Percentiles rank a stretch among this genome's conserved stretches.
Evolutionary conservation across 257 asterid species (phyloP).

Genomic region (Scutellaria minor): DNA sequence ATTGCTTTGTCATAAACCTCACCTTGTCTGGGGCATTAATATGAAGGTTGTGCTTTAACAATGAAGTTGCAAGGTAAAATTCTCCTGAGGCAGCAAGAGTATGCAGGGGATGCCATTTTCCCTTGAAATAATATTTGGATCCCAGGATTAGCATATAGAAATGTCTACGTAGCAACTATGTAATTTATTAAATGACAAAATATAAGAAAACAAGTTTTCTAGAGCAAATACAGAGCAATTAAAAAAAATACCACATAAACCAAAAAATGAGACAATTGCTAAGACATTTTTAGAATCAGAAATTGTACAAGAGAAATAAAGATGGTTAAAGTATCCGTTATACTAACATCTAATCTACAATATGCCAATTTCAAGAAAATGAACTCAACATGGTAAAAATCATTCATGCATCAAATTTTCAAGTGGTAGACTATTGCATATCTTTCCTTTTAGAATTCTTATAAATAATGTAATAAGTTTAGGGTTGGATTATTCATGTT

Average conservation of each 20-base stretch:
- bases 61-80: slow-evolving; percentile 66
- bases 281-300: slow-evolving; percentile 2
- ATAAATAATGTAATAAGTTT: too few relatives aligned
- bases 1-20: slow-evolving; percentile 25
- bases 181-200: neutral
- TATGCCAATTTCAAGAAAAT: neutral
- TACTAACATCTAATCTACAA: neutral
- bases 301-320: neutral
- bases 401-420: neutral
- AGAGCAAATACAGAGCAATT: neutral
- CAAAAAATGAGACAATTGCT: neutral
- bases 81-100: slow-evolving; percentile 93
- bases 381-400: neutral
- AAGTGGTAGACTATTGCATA: too few relatives aligned
- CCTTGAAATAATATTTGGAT: slow-evolving; percentile 48
- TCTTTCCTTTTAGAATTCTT: too few relatives aligned
- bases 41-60: slow-evolving; percentile 74
- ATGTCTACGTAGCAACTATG: neutral
- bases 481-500: too few relatives aligned
- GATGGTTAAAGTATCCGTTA: too few relatives aligned
- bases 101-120: slow-evolving; percentile 92
- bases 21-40: slow-evolving; percentile 82
- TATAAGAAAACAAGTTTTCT: neutral
- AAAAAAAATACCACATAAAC: neutral
- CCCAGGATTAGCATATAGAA: slow-evolving; percentile 31